Base-by-base conservation (phyloP, 306 rosid species). In the Quercus parvula region DNA sequence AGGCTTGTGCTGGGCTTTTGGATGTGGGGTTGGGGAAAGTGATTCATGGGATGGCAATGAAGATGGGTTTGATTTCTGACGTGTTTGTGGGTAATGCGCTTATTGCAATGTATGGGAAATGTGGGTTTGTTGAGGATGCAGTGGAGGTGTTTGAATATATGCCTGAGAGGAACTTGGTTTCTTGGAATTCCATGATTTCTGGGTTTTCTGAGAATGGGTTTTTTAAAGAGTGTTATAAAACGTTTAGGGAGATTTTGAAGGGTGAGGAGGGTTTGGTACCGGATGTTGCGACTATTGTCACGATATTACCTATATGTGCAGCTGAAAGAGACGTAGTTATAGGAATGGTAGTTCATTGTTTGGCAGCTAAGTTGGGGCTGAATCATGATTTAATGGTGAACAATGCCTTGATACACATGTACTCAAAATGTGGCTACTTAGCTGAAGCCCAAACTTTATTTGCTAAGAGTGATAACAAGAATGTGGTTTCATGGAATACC, bases 401-500 rank as follows among this genome's bases (percentile, higher is more conserved):
- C 75, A 94, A 90, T 87, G 87, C 96, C 20, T 84, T 94, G 38
- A 66, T 85, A 71, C 94, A 92, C 66, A 92, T 94, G 98, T 94
- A 94, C 70, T 86, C 85, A 4, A 92, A 94, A 87, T 88, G 98
- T 12, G 89, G 94, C 33, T 85, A 9, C 90, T 77, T 86, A 33
- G 17, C 44, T 1, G 88, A 89, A 55, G 97, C 94, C 0, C 76
- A 1, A 10, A 14, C 77, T 77, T 64, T 92, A 78, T 94, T 94
- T 79, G 77, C 73, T 72, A 71, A 49, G 88, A 90, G 70, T 68
- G 82, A 71, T 57, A 86, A 73, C 67, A 92, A 81, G 80, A 94
- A 82, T 86, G 87, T 88, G 79, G 92, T 94, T 70, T 87, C 97
- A 6, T 92, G 98, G 98, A 94, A 92, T 86, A 81, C 97, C 76